A percentile compares a stretch with the other conserved stretches of the same genome.
Conservation (phyloP, 75 land plant species). For the Chamaecyparis obtusa region DNA sequence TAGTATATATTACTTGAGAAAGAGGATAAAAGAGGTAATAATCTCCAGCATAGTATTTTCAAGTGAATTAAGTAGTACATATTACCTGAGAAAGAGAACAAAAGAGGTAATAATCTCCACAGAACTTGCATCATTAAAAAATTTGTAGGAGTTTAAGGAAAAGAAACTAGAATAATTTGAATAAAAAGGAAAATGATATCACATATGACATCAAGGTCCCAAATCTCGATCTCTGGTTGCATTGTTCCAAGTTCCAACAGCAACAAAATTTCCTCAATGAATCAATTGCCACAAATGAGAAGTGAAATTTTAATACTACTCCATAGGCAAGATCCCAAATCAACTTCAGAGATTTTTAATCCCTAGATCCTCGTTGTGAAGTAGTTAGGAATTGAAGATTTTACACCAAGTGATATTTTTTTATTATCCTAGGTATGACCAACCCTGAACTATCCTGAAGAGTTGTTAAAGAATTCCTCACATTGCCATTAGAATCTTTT, state of each 20-base stretch:
- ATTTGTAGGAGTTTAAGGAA: background rate
- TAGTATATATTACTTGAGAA: too few relatives aligned
- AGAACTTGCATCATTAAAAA: background rate
- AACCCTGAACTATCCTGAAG: too few relatives aligned
- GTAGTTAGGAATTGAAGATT: too few relatives aligned
- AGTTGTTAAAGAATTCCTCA: too few relatives aligned
- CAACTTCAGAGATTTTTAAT: too few relatives aligned
- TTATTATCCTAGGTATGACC: too few relatives aligned
- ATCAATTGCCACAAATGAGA: background rate
- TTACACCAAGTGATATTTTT: too few relatives aligned
- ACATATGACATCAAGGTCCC: slow-evolving; percentile 86
- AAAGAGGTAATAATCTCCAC: background rate
- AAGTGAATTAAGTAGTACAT: background rate
- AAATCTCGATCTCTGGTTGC: slow-evolving; percentile 95
- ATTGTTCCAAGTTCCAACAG: slow-evolving; percentile 92
- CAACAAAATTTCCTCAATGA: slow-evolving; percentile 78
- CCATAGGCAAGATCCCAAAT: background rate
- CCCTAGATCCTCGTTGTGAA: too few relatives aligned
- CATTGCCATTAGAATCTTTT: too few relatives aligned
- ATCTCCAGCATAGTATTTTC: background rate
- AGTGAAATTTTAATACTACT: background rate
- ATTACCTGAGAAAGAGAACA: background rate
- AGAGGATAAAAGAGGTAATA: too few relatives aligned
- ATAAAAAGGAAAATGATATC: background rate
- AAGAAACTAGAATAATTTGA: background rate